Evolutionary conservation across 139 green algal species (phyloP).

Genomic region (Chlamydomonas applanata): DNA sequence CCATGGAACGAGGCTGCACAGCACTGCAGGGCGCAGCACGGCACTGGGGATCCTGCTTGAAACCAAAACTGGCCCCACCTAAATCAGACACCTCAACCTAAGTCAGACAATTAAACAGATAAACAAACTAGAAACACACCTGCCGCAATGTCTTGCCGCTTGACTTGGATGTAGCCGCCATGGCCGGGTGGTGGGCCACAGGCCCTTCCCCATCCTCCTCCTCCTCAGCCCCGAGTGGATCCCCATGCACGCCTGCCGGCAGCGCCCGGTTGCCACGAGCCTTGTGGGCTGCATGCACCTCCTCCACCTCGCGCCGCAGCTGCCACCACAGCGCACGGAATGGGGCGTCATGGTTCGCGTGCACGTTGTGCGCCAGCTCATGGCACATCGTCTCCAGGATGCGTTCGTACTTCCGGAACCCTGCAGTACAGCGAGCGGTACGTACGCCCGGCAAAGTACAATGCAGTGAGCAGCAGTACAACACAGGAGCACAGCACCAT

Average conservation of each 20-base stretch:
- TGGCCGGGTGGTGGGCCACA: slow-evolving; percentile 2
- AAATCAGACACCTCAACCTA: too few relatives aligned
- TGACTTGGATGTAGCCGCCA: slow-evolving; percentile 31
- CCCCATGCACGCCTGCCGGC: background rate
- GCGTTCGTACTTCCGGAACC: slow-evolving; percentile 10
- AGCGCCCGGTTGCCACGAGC: background rate
- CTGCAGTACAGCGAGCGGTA: slow-evolving; percentile 1
- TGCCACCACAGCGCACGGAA: slow-evolving; percentile 11
- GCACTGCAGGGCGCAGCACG: too few relatives aligned
- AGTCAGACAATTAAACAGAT: too few relatives aligned
- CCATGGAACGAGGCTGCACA: too few relatives aligned
- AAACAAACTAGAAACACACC: too few relatives aligned
- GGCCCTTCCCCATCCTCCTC: too few relatives aligned
- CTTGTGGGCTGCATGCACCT: background rate
- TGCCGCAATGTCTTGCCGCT: slow-evolving; percentile 33
- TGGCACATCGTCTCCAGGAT: slow-evolving; percentile 6
- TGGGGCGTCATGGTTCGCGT: background rate
- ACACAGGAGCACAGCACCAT: too few relatives aligned
- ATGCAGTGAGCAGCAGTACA: background rate
- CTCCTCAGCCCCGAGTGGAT: background rate
- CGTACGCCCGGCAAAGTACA: background rate
- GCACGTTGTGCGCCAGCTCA: slow-evolving; percentile 15
- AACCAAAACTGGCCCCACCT: too few relatives aligned
- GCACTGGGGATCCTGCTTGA: too few relatives aligned
- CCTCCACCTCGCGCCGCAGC: background rate